Base-by-base conservation (phyloP, 139 green algal genomes). In the Gonium pectorale region DNA sequence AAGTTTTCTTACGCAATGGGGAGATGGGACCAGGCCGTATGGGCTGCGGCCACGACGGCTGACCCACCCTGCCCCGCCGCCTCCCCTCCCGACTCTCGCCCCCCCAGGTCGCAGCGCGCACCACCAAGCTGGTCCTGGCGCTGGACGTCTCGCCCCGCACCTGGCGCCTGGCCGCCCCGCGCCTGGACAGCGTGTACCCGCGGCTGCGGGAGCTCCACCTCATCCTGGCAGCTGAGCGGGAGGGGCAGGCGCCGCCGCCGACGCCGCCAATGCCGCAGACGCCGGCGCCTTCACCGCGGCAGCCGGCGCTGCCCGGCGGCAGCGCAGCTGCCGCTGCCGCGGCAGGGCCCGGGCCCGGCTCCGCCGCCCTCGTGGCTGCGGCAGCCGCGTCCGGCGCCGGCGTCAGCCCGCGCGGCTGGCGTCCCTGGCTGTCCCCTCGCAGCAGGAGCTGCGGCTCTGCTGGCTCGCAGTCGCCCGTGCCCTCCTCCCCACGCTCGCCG, bases 111-210 rank as follows among this genome's bases (percentile, higher is more conserved):
- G 75, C 75, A 2, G 75, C 75, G 0, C 75, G 75, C 59, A 72
- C 75, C 29, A 43, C 21, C 56, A 44, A 46, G 41, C 56, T 82
- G 43, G 75, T 82, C 2, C 59, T 67, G 22, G 75, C 75, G 4
- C 59, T 82, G 75, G 75, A 82, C 60, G 40, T 49, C 27, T 60
- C 75, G 7, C 75, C 59, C 2, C 75, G 60, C 38, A 81, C 73
- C 52, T 82, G 75, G 59, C 59, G 59, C 40, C 75, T 78, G 40
- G 59, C 75, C 41, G 43, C 75, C 9, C 75, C 59, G 15, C 75
- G 75, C 40, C 75, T 82, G 52, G 75, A 82, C 43, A 70, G 52
- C 75, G 71, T 82, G n/a, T 82, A 82, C 59, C 75, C 75, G 15
- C 22, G 6, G 4, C 59, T 82, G 29, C 27, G 41, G 5, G 52